Conservation (phyloP, 31 red algal species). For the Odonthalia washingtoniensis region DNA sequence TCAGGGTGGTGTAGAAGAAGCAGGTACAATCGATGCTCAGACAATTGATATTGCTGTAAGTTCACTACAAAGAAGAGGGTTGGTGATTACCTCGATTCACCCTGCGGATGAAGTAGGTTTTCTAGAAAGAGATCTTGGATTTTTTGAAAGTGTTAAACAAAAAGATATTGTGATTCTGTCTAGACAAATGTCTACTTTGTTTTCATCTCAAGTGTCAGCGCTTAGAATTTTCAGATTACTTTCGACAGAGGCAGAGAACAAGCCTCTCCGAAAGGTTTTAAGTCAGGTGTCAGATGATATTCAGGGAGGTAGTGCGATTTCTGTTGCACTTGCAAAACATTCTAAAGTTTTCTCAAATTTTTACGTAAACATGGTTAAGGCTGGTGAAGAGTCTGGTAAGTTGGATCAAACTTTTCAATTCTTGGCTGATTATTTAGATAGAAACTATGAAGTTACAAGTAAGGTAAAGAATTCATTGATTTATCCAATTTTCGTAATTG, state of each 20-base stretch:
- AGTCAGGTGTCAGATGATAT: constrained; percentile 5
- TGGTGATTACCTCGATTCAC: neutral
- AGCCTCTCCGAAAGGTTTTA: constrained; percentile 8
- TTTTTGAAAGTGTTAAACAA: constrained; percentile 10
- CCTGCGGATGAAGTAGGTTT: neutral
- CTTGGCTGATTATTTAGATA: constrained; percentile 22
- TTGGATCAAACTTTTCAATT: constrained; percentile 9
- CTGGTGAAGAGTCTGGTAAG: constrained; percentile 37
- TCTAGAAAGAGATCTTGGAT: neutral
- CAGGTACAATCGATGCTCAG: constrained; percentile 6
- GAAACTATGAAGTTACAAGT: neutral
- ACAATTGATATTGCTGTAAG: constrained; percentile 4
- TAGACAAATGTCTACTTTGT: constrained; percentile 13
- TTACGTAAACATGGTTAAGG: constrained; percentile 33
- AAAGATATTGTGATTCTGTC: constrained; percentile 18
- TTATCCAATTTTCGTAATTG: constrained; percentile 27
- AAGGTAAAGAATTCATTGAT: constrained; percentile 26
- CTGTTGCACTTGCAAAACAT: constrained; percentile 15
- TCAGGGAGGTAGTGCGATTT: neutral
- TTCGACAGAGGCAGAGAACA: constrained; percentile 9
- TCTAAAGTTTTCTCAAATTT: constrained; percentile 23
- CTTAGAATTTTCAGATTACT: constrained; percentile 5
- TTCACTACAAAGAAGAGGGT: neutral
- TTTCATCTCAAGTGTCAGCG: neutral
- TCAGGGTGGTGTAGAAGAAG: neutral